Evolutionary conservation across 441 rosid species (phyloP).

Genomic region (Cnidoscolus chayamansa): DNA sequence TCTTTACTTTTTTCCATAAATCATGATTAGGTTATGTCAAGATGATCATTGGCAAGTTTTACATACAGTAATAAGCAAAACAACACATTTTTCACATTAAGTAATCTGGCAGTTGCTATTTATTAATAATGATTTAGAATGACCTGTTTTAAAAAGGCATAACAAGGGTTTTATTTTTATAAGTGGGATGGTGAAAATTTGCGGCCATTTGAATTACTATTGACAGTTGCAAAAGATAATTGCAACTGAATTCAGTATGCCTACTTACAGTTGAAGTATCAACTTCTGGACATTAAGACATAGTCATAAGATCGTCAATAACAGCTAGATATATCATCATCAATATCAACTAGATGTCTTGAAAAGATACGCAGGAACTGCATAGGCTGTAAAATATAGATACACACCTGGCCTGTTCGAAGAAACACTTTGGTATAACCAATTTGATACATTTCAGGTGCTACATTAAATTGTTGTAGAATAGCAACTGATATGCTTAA

Average conservation of each 20-base stretch:
- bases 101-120: background rate
- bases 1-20: background rate
- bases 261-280: background rate
- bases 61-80: background rate
- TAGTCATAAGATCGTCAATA: too few species aligned
- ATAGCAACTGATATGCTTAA: constrained; percentile 77
- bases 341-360: background rate
- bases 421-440: constrained; percentile 85
- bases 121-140: background rate
- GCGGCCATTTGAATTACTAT: background rate
- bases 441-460: constrained; percentile 86
- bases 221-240: background rate
- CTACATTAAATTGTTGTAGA: constrained; percentile 63
- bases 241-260: background rate
- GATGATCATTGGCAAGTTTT: background rate
- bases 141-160: background rate
- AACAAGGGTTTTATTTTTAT: background rate
- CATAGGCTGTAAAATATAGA: background rate
- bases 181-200: background rate
- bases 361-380: background rate
- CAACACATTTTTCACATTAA: background rate
- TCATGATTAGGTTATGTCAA: background rate
- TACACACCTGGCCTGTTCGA: constrained; percentile 78
- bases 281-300: background rate
- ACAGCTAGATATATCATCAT: too few species aligned